Evolutionary conservation across 768 basidiomycete genomes (phyloP).

Genomic region (Pilatotrama ljubarskyi): DNA sequence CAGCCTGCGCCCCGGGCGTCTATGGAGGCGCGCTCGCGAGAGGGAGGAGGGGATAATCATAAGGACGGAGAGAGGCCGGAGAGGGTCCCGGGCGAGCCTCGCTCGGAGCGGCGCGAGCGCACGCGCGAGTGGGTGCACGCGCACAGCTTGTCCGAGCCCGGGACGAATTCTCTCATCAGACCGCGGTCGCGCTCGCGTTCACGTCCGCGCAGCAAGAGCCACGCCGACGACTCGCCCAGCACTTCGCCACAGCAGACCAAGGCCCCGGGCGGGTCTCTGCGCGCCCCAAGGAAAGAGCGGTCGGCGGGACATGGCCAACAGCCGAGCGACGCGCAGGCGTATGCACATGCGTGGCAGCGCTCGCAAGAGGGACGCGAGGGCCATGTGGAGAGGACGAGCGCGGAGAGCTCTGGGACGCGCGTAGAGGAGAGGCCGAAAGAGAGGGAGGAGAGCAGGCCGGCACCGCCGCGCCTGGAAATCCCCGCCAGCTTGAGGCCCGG

Average conservation of each 20-base stretch:
- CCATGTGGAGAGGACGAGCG: neutral
- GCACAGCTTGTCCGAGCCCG: constrained; percentile 10
- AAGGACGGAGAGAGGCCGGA: constrained; percentile 1
- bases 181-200: neutral
- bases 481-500: constrained; percentile 7
- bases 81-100: constrained; percentile 2
- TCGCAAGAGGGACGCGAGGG: constrained; percentile 1
- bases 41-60: neutral
- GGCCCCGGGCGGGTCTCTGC: neutral
- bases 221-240: neutral
- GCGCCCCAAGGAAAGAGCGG: neutral
- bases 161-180: too few species aligned
- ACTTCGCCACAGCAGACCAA: neutral
- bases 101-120: constrained; percentile 11
- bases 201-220: neutral
- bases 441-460: neutral
- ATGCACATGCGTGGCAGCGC: neutral
- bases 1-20: constrained; percentile 12
- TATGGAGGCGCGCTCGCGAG: constrained; percentile 13
- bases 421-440: neutral
- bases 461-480: constrained; percentile 11
- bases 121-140: constrained; percentile 21
- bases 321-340: constrained; percentile 16
- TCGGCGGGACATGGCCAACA: neutral
- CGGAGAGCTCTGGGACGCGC: neutral